A percentile compares a stretch with the other conserved stretches of the same genome.
Evolutionary conservation across 257 asterid species (phyloP).

Genomic region (Agastache rugosa): DNA sequence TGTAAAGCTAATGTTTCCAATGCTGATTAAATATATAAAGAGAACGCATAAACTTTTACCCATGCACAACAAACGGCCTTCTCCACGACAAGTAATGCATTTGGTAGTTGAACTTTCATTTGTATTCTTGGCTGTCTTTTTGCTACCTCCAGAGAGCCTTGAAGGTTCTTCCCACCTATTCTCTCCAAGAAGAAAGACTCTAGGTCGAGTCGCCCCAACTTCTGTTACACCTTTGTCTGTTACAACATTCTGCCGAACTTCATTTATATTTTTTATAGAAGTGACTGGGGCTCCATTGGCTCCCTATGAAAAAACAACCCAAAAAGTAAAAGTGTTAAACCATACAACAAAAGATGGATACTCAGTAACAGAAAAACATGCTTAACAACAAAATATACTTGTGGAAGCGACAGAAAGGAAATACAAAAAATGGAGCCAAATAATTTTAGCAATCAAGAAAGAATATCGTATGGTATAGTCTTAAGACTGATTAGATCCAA

Average conservation of each 20-base stretch:
- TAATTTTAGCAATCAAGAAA: constrained; percentile 12
- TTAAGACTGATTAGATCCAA: not conserved
- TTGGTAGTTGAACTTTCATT: constrained; percentile 43
- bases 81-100: constrained; percentile 84
- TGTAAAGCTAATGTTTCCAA: constrained; percentile 8
- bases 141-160: constrained; percentile 59
- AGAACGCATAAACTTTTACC: constrained; percentile 52
- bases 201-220: constrained; percentile 46
- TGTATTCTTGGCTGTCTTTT: constrained; percentile 38
- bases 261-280: constrained; percentile 47
- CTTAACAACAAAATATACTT: too few species aligned
- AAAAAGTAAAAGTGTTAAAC: not conserved
- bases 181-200: constrained; percentile 96
- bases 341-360: not conserved
- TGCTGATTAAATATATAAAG: not conserved
- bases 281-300: constrained; percentile 67
- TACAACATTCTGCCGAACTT: constrained; percentile 48
- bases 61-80: constrained; percentile 89
- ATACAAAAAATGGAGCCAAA: not conserved
- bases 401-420: not conserved
- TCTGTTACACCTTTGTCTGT: constrained; percentile 43
- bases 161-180: constrained; percentile 98
- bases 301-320: constrained; percentile 35
- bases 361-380: not conserved
- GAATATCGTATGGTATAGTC: constrained; percentile 11